Evolutionary conservation across 331 rosid genomes (phyloP).

Genomic region (Phaseolus coccineus): DNA sequence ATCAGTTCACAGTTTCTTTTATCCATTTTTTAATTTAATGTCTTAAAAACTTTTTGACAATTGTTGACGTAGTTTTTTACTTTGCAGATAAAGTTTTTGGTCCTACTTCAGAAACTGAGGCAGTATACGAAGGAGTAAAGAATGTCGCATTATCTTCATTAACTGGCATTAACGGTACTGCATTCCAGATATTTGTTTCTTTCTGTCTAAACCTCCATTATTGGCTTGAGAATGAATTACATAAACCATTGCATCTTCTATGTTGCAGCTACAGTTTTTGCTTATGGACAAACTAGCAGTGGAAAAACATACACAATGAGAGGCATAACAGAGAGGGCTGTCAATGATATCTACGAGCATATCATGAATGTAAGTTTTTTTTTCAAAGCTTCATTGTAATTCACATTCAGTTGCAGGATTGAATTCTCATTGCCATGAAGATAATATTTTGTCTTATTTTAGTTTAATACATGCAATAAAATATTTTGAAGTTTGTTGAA

Average conservation of each 20-base stretch:
- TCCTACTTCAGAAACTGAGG: slow-evolving; percentile 70
- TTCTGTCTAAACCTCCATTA: neutral
- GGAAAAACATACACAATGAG: slow-evolving; percentile 99
- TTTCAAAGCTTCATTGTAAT: neutral
- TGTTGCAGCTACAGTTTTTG: slow-evolving; percentile 89
- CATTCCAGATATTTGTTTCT: slow-evolving; percentile 5
- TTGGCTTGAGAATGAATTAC: neutral
- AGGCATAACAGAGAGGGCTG: slow-evolving; percentile 98
- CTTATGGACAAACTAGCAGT: slow-evolving; percentile 99
- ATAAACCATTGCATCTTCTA: slow-evolving; percentile 29
- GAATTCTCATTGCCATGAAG: slow-evolving; percentile 6
- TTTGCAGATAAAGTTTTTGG: slow-evolving; percentile 90
- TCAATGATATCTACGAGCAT: slow-evolving; percentile 86
- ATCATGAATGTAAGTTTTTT: slow-evolving; percentile 75
- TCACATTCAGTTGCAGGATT: neutral
- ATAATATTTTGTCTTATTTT: neutral
- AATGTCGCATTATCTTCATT: slow-evolving; percentile 89
- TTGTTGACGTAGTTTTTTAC: slow-evolving; percentile 37
- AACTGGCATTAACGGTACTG: slow-evolving; percentile 93
- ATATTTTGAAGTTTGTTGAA: slow-evolving; percentile 7
- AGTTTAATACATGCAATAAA: neutral
- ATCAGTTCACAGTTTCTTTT: slow-evolving; percentile 7
- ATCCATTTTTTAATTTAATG: neutral
- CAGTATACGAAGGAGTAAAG: slow-evolving; percentile 95
- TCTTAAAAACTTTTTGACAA: neutral